Base-by-base conservation (phyloP, 257 asterid genomes). In the Verbena officinalis region DNA sequence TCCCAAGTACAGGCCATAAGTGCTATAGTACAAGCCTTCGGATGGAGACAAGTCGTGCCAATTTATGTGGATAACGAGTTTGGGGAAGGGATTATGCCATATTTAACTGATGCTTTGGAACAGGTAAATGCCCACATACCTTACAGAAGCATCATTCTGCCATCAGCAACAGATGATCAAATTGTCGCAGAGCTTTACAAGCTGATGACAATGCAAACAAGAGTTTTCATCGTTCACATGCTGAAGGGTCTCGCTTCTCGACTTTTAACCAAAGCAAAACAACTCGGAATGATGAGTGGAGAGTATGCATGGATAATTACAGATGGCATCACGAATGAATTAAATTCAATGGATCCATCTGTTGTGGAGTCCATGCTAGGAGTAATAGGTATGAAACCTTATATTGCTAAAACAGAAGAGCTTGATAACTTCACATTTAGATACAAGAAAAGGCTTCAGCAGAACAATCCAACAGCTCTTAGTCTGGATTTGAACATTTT, bases 181-280 rank as follows among this genome's bases (percentile, higher is more conserved):
- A 74, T 85, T 9, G 61, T 3, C 9, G 65, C 50, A 10, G 84
- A 83, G 73, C 77, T 86, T 5, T 63, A 57, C 75, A 83, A 69
- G 55, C 61, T 83, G 40, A 83, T 73, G 86, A 75, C 73, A 1
- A 81, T 71, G 85, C 86, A 74, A 44, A 81, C 83, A 7, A 75
- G 90, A 56, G 88, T 86, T 23, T 81, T 83, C 40, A 14, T 81
- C 5, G 79, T 81, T 45, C 90, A 83, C 51, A 66, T 81, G 81
- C 9, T n/a, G 22, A 3, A 9, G 0, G 12, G 9, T 16, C 78
- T 86, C 7, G 88, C 79, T 10, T 30, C 82, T 22, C 78, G 74
- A 14, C 52, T 81, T 3, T 77, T 83, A 52, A 1, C 50, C 14
- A 63, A 5, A 45, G 86, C 83, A 0, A 72, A 79, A 12, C 54